These are phyloP conservation scores for Quercus bicolor DNA, from an alignment of 306 rosid species.

Conservation along the genomic window DNA sequence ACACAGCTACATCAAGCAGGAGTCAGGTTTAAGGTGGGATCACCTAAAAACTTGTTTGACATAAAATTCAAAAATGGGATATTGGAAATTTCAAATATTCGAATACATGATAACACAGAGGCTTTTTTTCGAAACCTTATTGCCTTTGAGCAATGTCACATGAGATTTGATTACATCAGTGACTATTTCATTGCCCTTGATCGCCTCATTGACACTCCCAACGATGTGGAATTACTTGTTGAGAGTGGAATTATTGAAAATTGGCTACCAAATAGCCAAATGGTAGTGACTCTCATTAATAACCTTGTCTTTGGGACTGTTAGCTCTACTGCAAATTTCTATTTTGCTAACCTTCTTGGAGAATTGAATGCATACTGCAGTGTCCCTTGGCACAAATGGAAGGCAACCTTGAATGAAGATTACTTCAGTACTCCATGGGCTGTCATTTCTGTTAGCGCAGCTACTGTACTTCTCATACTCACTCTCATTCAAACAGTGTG, in stretches of 20 bases:
- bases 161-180: not conserved
- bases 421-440: slow-evolving; percentile 27
- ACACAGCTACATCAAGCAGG: not conserved
- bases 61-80: slow-evolving; percentile 4
- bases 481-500: slow-evolving; percentile 12
- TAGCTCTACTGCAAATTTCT: not conserved
- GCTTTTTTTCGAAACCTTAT: slow-evolving; percentile 1
- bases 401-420: slow-evolving; percentile 19
- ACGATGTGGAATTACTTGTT: slow-evolving; percentile 23
- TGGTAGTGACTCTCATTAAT: too few relatives aligned
- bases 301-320: too few relatives aligned
- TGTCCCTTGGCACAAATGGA: slow-evolving; percentile 7
- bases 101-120: not conserved
- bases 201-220: not conserved
- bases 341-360: not conserved
- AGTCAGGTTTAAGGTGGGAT: slow-evolving; percentile 11
- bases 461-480: not conserved
- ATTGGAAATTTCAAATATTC: slow-evolving; percentile 15
- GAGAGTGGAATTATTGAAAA: not conserved
- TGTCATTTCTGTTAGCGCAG: not conserved
- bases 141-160: too few relatives aligned
- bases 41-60: not conserved
- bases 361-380: not conserved
- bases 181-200: slow-evolving; percentile 15
- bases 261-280: too few relatives aligned